Evolutionary conservation across 495 filamentous ascomycete genomes (phyloP).

Genomic region (Gamarada debralockiae): DNA sequence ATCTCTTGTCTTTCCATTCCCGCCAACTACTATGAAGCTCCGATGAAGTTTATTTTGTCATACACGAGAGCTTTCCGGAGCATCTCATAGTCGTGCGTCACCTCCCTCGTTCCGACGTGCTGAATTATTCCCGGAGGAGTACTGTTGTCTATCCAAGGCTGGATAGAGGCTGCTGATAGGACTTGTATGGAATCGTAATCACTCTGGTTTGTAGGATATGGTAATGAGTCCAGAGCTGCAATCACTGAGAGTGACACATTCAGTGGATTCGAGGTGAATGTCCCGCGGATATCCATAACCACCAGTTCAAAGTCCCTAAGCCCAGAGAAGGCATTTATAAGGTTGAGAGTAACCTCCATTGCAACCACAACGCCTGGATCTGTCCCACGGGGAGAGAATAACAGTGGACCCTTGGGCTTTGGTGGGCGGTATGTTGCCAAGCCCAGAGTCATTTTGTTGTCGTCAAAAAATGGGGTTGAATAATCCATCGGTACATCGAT

Average conservation of each 20-base stretch:
- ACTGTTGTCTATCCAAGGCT: slow-evolving; percentile 2
- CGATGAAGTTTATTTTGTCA: neutral
- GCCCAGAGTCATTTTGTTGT: no score
- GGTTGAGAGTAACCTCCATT: neutral
- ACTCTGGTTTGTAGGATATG: no score
- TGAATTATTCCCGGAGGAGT: neutral
- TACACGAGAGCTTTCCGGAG: neutral
- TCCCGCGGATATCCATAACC: neutral
- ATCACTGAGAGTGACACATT: neutral
- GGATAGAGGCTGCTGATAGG: neutral
- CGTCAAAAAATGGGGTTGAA: no score
- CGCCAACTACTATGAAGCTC: slow-evolving; percentile 1
- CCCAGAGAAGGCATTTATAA: neutral
- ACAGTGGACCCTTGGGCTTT: no score
- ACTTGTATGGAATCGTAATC: neutral
- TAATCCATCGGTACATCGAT: no score
- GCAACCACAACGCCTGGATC: slow-evolving; percentile 2
- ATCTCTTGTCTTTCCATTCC: no score
- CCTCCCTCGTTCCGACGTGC: slow-evolving; percentile 1
- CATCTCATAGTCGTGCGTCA: neutral
- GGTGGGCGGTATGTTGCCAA: no score
- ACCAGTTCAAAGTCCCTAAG: neutral
- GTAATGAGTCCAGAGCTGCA: no score
- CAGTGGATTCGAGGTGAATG: neutral
- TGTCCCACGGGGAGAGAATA: neutral